phyloP scores from a whole-genome alignment of 2,329 filamentous ascomycete species.

The Pyrenochaeta sp. region DNA sequence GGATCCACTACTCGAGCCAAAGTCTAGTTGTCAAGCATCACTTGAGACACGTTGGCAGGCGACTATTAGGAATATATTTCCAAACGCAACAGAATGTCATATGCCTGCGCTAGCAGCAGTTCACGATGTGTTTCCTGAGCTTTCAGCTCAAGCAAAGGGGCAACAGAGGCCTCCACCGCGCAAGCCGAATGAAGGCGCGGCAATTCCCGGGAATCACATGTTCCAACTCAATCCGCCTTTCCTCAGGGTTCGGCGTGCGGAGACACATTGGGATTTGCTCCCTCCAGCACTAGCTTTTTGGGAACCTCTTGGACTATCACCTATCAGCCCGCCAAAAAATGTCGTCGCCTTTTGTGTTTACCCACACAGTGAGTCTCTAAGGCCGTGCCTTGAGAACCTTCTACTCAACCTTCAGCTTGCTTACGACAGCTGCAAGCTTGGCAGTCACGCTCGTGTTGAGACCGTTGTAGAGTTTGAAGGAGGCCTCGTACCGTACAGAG shows the following conservation, averaged over 20 bases:
- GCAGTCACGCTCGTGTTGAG: conserved; percentile 63
- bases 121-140: conserved; percentile 57
- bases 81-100: conserved; percentile 43
- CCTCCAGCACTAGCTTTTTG: conserved; percentile 80
- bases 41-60: conserved; percentile 32
- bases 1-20: not conserved
- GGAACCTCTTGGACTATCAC: conserved; percentile 80
- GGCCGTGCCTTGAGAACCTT: conserved; percentile 69
- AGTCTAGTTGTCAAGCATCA: conserved; percentile 17
- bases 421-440: conserved; percentile 79
- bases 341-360: conserved; percentile 75
- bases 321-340: conserved; percentile 75
- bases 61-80: conserved; percentile 40
- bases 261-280: conserved; percentile 74
- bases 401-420: conserved; percentile 72
- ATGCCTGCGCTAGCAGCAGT: conserved; percentile 44
- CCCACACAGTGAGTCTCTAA: conserved; percentile 70
- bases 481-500: conserved; percentile 44
- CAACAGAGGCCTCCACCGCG: conserved; percentile 45
- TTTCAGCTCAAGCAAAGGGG: conserved; percentile 42
- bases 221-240: conserved; percentile 70
- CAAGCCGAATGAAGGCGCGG: conserved; percentile 38
- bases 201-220: conserved; percentile 40
- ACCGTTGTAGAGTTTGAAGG: conserved; percentile 49
- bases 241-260: conserved; percentile 74